Percentiles rank a stretch among this genome's conserved stretches.
These are phyloP conservation scores for Penicillium cosmopolitanum DNA, from an alignment of 495 filamentous ascomycete species.

Conservation along the genomic window DNA sequence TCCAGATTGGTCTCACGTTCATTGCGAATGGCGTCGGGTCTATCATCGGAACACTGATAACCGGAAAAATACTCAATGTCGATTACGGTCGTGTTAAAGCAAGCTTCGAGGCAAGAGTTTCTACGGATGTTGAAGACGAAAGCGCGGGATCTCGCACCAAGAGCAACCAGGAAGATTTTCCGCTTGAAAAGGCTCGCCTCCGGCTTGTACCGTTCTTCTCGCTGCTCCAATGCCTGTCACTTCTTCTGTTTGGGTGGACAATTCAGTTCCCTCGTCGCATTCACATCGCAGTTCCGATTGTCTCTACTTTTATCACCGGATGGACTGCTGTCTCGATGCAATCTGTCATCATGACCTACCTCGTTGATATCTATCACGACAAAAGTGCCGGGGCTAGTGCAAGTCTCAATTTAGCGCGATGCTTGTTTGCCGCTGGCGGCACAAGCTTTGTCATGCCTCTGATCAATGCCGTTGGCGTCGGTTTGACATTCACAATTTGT, in stretches of 20 bases:
- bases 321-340: conserved; percentile 54
- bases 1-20: conserved; percentile 54
- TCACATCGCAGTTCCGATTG: conserved; percentile 56
- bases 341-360: conserved; percentile 42
- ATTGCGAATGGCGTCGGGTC: conserved; percentile 56
- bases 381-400: conserved; percentile 65
- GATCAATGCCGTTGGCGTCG: conserved; percentile 61
- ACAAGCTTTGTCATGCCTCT: conserved; percentile 65
- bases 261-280: conserved; percentile 45
- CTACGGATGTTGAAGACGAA: conserved; percentile 2
- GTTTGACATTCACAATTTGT: conserved; percentile 43
- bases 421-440: conserved; percentile 65
- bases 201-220: conserved; percentile 45
- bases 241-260: conserved; percentile 63
- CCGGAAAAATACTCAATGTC: conserved; percentile 34
- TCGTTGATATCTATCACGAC: conserved; percentile 66
- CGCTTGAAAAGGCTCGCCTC: conserved; percentile 53
- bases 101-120: conserved; percentile 13
- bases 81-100: conserved; percentile 22
- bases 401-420: conserved; percentile 68
- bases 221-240: conserved; percentile 42
- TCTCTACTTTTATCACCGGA: conserved; percentile 62
- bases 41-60: conserved; percentile 52
- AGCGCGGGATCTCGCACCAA: background rate
- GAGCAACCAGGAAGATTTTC: conserved; percentile 31